phyloP scores from a whole-genome alignment of 176 grass and related monocot species.

The Musa schizocarpa region DNA sequence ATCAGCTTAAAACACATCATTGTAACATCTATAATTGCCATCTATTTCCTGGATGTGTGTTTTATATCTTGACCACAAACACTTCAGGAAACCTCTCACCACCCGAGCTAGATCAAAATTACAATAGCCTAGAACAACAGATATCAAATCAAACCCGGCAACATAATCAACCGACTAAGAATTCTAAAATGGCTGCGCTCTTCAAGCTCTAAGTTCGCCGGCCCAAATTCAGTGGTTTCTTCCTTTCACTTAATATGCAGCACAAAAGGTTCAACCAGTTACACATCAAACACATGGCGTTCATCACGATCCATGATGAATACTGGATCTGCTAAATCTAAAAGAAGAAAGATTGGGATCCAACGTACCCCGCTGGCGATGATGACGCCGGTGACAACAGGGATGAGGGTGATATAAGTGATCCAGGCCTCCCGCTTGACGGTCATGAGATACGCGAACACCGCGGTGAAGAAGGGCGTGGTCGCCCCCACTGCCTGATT shows the following conservation, averaged over 20 bases:
- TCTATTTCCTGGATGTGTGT: no score
- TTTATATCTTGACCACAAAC: no score
- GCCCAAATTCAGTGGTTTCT: not conserved
- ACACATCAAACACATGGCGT: not conserved
- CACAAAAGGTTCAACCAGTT: not conserved
- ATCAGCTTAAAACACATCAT: no score
- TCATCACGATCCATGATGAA: not conserved
- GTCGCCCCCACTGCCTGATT: slow-evolving; percentile 14
- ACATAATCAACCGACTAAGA: no score
- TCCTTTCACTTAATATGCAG: not conserved
- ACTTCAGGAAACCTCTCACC: no score
- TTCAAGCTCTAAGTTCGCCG: no score
- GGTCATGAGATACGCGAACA: slow-evolving; percentile 12
- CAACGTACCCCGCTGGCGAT: slow-evolving; percentile 15
- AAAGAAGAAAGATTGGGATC: not conserved
- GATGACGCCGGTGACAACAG: slow-evolving; percentile 11
- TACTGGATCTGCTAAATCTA: not conserved
- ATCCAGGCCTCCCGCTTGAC: slow-evolving; percentile 10
- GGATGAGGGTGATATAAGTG: slow-evolving; percentile 4
- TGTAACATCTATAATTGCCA: no score
- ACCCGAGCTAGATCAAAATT: no score
- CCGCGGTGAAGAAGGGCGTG: slow-evolving; percentile 14
- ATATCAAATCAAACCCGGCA: no score
- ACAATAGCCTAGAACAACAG: no score
- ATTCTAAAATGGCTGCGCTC: no score